Evolutionary conservation across 805 yeast genomes (phyloP).

Genomic region (Yamadazyma laniorum): DNA sequence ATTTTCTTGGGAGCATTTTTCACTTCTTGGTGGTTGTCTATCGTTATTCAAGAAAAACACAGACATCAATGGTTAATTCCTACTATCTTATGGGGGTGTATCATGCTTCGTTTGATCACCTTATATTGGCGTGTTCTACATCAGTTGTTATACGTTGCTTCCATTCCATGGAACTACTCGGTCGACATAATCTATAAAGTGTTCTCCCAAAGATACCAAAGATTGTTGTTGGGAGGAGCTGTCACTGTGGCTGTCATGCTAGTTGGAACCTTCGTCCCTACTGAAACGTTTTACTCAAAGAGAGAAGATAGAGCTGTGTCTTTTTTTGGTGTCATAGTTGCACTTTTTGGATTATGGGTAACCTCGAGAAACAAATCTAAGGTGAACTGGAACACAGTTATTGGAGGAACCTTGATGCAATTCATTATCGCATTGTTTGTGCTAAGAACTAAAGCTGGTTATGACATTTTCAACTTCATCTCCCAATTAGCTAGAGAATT

Average conservation of each 20-base stretch:
- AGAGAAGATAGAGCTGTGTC: constrained; percentile 56
- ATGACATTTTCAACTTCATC: constrained; percentile 60
- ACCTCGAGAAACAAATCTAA: constrained; percentile 46
- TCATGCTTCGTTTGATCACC: constrained; percentile 51
- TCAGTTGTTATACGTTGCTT: constrained; percentile 19
- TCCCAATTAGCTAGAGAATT: constrained; percentile 56
- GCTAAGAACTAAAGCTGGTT: constrained; percentile 57
- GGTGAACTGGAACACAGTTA: constrained; percentile 58
- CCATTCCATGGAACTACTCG: constrained; percentile 28
- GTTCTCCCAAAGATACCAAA: constrained; percentile 37
- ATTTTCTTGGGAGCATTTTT: constrained; percentile 37
- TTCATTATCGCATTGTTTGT: constrained; percentile 60
- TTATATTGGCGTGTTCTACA: constrained; percentile 40
- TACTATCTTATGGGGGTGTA: constrained; percentile 49
- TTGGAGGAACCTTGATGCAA: constrained; percentile 59
- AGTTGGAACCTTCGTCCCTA: constrained; percentile 53
- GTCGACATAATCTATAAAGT: constrained; percentile 38
- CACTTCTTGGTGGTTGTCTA: constrained; percentile 59
- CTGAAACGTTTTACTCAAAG: constrained; percentile 44
- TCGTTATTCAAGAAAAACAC: constrained; percentile 48
- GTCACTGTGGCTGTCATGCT: constrained; percentile 48
- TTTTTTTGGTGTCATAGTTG: constrained; percentile 52
- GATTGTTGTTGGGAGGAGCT: constrained; percentile 44
- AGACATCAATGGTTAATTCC: constrained; percentile 58
- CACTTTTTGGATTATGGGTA: constrained; percentile 41